Evolutionary conservation across 257 asterid species (phyloP), one percentile per base, ranked within the genome.

Genomic region (Gentiana dahurica): DNA sequence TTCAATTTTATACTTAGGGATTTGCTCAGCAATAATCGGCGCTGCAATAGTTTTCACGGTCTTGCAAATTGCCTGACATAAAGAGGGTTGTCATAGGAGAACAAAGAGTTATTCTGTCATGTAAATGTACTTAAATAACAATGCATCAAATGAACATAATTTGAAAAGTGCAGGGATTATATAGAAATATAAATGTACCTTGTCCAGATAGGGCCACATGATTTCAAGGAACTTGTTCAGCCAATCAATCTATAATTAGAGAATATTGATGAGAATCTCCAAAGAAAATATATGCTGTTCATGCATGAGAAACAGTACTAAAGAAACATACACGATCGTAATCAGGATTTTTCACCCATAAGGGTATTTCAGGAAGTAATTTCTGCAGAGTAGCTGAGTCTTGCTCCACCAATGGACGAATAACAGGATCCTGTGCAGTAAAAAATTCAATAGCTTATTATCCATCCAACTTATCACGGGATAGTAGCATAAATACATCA

Each of bases 161-260:
- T 41, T 9, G 45, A 55, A 52, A 48, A 12, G 3, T 41, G 46
- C 46, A 41, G 10, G 9, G 8, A 5, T 66, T 41, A 12, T 15
- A 15, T 54, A 43, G 35, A 58, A n/a, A 45, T 54, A 32, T 49
- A 61, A 7, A 58, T 47, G 52, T 79, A 89, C 97, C 97, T 86
- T 89, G 81, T 86, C 95, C 65, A 89, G 81, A 76, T 86, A 82
- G 64, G 97, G 95, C 97, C 97, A 89, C 95, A 89, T 77, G 61
- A 66, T 54, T 63, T 75, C 86, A 57, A 89, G 43, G 65, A 89
- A 86, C 85, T 74, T 81, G 89, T 86, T 89, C 54, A 84, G 79
- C 97, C 97, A 89, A 80, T 86, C 94, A 55, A 89, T 71, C 95
- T 89, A 65, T 51, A 55, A 56, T 65, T 77, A 51, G 60, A 44